These are phyloP conservation scores for Beauveria brongniartii DNA, from an alignment of 2,329 filamentous ascomycete species.

Conservation along the genomic window DNA sequence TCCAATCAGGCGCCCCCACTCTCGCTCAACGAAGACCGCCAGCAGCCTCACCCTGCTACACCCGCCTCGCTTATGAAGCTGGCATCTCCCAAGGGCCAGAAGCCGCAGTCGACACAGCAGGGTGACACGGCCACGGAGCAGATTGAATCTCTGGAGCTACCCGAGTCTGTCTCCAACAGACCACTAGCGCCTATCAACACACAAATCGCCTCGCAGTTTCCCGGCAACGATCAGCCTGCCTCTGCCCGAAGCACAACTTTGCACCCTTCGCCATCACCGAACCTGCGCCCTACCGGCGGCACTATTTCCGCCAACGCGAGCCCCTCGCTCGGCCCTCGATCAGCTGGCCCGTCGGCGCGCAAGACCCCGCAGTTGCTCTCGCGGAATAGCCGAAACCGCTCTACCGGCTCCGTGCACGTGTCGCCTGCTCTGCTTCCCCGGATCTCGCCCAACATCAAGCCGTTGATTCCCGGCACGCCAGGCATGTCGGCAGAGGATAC, in stretches of 20 bases:
- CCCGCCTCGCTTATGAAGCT: conserved; percentile 84
- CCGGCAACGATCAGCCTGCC: conserved; percentile 26
- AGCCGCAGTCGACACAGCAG: conserved; percentile 31
- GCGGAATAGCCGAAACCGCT: conserved; percentile 61
- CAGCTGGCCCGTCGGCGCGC: conserved; percentile 34
- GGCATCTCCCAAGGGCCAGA: conserved; percentile 45
- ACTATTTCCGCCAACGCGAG: conserved; percentile 54
- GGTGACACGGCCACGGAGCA: conserved; percentile 40
- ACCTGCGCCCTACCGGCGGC: conserved; percentile 28
- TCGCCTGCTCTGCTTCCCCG: conserved; percentile 81
- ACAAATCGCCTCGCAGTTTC: conserved; percentile 30
- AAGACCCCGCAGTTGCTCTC: conserved; percentile 50
- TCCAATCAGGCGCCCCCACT: conserved; percentile 11
- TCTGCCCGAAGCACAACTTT: conserved; percentile 43
- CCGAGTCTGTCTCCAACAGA: conserved; percentile 51
- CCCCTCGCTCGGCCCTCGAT: conserved; percentile 51
- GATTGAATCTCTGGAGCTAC: conserved; percentile 57
- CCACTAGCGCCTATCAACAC: conserved; percentile 30
- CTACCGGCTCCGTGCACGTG: conserved; percentile 63
- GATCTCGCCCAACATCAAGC: conserved; percentile 93
- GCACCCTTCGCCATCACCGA: conserved; percentile 41
- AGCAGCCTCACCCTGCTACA: conserved; percentile 60
- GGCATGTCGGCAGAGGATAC: conserved; percentile 50
- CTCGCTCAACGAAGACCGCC: conserved; percentile 16
- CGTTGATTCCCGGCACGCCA: conserved; percentile 59